Conservation (phyloP, 164 flowering plant genomes). For the Cinnamomum micranthum region DNA sequence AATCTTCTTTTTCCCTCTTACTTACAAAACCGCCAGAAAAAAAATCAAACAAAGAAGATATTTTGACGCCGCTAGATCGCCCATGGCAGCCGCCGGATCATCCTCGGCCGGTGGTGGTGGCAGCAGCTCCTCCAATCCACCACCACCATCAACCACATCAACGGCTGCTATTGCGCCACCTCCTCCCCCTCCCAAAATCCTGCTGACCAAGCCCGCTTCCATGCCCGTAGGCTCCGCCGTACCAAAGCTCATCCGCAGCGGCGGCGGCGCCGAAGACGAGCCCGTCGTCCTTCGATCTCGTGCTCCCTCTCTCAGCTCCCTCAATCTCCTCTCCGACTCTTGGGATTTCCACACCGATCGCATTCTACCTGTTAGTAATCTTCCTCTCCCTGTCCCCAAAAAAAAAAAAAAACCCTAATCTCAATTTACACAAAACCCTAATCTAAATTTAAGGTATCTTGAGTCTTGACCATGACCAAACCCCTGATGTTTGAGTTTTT, state of each 20-base stretch:
- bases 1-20: too few relatives aligned
- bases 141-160: not conserved
- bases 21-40: too few relatives aligned
- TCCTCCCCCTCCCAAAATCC: slow-evolving; percentile 56
- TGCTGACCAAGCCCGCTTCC: slow-evolving; percentile 69
- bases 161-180: slow-evolving; percentile 19
- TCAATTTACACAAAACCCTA: not conserved
- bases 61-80: not conserved
- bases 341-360: slow-evolving; percentile 87
- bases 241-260: slow-evolving; percentile 40
- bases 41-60: too few relatives aligned
- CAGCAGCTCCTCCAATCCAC: not conserved
- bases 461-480: not conserved
- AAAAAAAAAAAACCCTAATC: not conserved
- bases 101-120: not conserved
- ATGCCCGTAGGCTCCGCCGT: slow-evolving; percentile 34
- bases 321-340: slow-evolving; percentile 80
- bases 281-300: slow-evolving; percentile 57
- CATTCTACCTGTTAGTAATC: slow-evolving; percentile 54
- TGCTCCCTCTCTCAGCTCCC: slow-evolving; percentile 56
- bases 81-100: not conserved
- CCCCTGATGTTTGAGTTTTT: not conserved
- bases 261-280: slow-evolving; percentile 33
- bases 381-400: not conserved
- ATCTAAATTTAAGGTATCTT: too few relatives aligned